A percentile compares a stretch with the other conserved stretches of the same genome.
These are phyloP conservation scores for Prorocentrum cordatum DNA, from an alignment of 169 alveolate species.

Conservation along the genomic window DNA sequence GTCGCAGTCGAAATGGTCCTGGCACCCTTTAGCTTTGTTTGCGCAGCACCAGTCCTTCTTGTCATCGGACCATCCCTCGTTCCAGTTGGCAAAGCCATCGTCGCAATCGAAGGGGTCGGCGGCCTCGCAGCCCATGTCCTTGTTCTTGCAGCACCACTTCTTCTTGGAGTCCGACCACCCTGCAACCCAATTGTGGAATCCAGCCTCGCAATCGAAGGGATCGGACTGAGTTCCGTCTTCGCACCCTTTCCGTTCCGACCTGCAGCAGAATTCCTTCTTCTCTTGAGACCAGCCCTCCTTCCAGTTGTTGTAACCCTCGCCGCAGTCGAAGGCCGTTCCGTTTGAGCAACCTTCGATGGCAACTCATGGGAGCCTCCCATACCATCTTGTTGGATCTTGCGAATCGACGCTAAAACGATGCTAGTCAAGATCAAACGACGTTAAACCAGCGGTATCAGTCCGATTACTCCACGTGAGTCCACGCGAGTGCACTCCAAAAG, in stretches of 20 bases:
- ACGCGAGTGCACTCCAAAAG: too few relatives aligned
- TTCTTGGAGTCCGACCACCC: slow-evolving; percentile 34
- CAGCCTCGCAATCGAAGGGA: slow-evolving; percentile 12
- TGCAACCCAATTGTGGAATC: slow-evolving; percentile 22
- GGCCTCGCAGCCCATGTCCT: background rate
- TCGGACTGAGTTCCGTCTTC: too few relatives aligned
- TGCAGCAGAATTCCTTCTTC: slow-evolving; percentile 43
- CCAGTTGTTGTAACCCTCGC: slow-evolving; percentile 41
- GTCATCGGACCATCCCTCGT: slow-evolving; percentile 41
- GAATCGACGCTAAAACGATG: too few relatives aligned
- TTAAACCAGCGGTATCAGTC: too few relatives aligned
- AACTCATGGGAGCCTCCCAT: too few relatives aligned
- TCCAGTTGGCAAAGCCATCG: slow-evolving; percentile 41
- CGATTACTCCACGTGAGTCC: too few relatives aligned
- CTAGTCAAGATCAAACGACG: too few relatives aligned
- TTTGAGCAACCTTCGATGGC: too few relatives aligned
- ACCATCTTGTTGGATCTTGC: too few relatives aligned
- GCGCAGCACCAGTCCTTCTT: slow-evolving; percentile 47
- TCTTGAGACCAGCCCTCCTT: slow-evolving; percentile 30
- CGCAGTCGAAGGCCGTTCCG: slow-evolving; percentile 28
- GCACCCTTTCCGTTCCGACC: too few relatives aligned
- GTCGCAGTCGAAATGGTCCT: slow-evolving; percentile 19
- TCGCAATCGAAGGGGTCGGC: slow-evolving; percentile 29
- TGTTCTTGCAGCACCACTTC: slow-evolving; percentile 19
- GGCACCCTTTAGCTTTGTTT: too few relatives aligned